These are phyloP conservation scores for Magnaporthiopsis rhizophila DNA, from an alignment of 2,329 filamentous ascomycete genomes.

Conservation along the genomic window DNA sequence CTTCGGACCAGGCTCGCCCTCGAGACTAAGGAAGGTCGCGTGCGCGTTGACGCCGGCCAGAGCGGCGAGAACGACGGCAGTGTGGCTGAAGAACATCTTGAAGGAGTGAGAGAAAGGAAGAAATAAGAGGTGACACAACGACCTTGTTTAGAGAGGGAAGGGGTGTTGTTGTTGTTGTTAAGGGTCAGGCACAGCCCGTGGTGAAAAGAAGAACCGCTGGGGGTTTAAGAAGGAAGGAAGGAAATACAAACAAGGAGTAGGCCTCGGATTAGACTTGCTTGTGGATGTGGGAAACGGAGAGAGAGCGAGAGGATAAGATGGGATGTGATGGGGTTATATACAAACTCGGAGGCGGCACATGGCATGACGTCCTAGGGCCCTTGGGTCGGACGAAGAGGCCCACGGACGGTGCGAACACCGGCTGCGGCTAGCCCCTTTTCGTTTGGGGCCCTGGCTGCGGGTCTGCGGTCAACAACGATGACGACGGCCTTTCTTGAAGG, in stretches of 20 bases:
- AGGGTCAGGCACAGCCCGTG: conserved; percentile 5
- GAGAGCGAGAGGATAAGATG: background rate
- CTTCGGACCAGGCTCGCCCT: conserved; percentile 12
- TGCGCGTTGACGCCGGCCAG: conserved; percentile 13
- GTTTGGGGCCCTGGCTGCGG: too few relatives aligned
- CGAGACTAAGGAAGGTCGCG: conserved; percentile 12
- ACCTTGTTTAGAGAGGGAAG: background rate
- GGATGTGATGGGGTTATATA: conserved; percentile 5
- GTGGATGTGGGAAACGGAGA: conserved; percentile 4
- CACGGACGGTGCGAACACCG: too few relatives aligned
- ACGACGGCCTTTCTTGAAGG: background rate
- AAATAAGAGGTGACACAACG: background rate
- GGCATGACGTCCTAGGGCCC: too few relatives aligned
- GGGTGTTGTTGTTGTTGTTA: background rate
- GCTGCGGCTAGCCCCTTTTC: background rate
- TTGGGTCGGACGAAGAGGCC: background rate
- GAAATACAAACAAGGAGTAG: conserved; percentile 6
- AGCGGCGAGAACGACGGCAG: conserved; percentile 6
- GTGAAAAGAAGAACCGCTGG: conserved; percentile 2
- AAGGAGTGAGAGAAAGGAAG: background rate
- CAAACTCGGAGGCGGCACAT: background rate
- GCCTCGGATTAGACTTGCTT: conserved; percentile 3
- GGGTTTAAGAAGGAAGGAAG: background rate
- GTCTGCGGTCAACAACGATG: background rate
- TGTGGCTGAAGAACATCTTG: conserved; percentile 2